Evolutionary conservation across 345 rosid species (phyloP).

Genomic region (Ceriops decandra): DNA sequence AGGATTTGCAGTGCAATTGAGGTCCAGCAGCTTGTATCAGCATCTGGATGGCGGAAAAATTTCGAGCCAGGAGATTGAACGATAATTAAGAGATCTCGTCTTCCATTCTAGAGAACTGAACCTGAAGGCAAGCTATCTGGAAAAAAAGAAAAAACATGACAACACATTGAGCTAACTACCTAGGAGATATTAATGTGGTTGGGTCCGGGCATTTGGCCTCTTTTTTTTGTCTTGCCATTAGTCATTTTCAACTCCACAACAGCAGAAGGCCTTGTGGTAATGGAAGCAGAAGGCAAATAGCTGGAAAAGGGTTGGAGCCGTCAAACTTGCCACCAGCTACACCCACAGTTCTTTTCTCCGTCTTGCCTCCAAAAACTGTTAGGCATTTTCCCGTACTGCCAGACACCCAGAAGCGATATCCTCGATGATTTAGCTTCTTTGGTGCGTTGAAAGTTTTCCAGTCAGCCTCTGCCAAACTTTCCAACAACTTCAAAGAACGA

Average conservation of each 20-base stretch:
- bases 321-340: conserved; percentile 46
- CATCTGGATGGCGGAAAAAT: no score
- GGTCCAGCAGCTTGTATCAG: no score
- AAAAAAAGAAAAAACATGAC: no score
- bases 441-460: conserved; percentile 47
- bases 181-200: no score
- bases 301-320: conserved; percentile 43
- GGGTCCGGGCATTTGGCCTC: no score
- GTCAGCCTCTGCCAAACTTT: conserved; percentile 39
- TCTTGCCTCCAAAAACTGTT: conserved; percentile 29
- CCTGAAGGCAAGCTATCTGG: no score
- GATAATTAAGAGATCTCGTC: no score
- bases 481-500: conserved; percentile 34
- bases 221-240: conserved; percentile 9
- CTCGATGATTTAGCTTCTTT: conserved; percentile 32
- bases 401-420: conserved; percentile 38
- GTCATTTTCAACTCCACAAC: conserved; percentile 40
- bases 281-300: conserved; percentile 51
- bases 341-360: conserved; percentile 29
- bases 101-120: no score
- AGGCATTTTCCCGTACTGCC: conserved; percentile 48
- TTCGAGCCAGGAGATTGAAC: no score
- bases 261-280: conserved; percentile 49
- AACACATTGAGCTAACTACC: no score
- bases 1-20: no score